Percentiles rank a stretch among this genome's conserved stretches.
phyloP scores from a whole-genome alignment of 306 rosid genomes.

The Cucumis sativus region Cucumber_9930_V3 NC_026657.2:4424001-4424500 shows the following conservation, averaged over 20 bases:
- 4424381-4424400: background rate
- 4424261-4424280: background rate
- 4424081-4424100: no score
- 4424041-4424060: no score
- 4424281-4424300: background rate
- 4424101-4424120: no score
- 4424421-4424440: conserved; percentile 4
- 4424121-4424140: no score
- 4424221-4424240: background rate
- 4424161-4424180: no score
- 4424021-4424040: no score
- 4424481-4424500: conserved; percentile 12
- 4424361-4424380: background rate
- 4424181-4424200: no score
- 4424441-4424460: conserved; percentile 23
- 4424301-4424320: background rate
- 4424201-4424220: background rate
- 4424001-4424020: no score
- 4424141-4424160: no score
- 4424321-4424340: background rate
- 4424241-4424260: background rate
- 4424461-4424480: conserved; percentile 20
- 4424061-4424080: no score
- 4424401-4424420: background rate
- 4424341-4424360: background rate